phyloP scores from a whole-genome alignment of 805 yeast species.

The Priceomyces medius region DNA sequence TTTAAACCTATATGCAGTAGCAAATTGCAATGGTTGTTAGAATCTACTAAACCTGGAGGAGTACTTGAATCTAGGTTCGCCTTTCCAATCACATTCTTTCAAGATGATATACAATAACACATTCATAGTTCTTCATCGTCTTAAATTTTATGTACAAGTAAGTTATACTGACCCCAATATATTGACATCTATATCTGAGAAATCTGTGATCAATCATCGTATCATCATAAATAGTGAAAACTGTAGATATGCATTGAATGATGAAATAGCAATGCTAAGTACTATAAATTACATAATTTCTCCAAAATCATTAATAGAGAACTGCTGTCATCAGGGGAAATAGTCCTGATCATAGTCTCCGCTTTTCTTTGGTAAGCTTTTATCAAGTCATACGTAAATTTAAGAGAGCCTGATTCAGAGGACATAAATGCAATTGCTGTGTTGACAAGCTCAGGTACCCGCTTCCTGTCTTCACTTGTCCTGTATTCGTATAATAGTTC shows the following conservation, averaged over 20 bases:
- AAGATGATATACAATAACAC: too few species aligned
- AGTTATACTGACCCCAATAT: too few species aligned
- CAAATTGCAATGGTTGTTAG: too few species aligned
- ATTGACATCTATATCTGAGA: too few species aligned
- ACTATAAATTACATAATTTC: slow-evolving; percentile 17
- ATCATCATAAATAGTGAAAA: too few species aligned
- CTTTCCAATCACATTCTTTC: too few species aligned
- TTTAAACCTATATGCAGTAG: too few species aligned
- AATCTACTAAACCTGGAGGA: too few species aligned
- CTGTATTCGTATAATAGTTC: slow-evolving; percentile 17
- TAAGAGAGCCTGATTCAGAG: slow-evolving; percentile 21
- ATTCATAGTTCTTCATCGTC: too few species aligned
- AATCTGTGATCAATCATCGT: too few species aligned
- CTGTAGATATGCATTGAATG: neutral
- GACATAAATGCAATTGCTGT: slow-evolving; percentile 23
- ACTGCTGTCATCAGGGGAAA: neutral
- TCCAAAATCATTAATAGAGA: slow-evolving; percentile 15
- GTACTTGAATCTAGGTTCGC: too few species aligned
- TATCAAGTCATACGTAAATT: slow-evolving; percentile 23
- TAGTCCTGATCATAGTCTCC: slow-evolving; percentile 10
- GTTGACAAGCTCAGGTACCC: slow-evolving; percentile 13
- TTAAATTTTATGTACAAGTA: too few species aligned
- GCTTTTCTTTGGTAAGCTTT: slow-evolving; percentile 21
- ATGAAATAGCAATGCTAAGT: neutral
- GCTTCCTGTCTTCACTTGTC: slow-evolving; percentile 16